Conservation (phyloP, 495 filamentous ascomycete species). For the Hypomontagnella submonticulosa region DNA sequence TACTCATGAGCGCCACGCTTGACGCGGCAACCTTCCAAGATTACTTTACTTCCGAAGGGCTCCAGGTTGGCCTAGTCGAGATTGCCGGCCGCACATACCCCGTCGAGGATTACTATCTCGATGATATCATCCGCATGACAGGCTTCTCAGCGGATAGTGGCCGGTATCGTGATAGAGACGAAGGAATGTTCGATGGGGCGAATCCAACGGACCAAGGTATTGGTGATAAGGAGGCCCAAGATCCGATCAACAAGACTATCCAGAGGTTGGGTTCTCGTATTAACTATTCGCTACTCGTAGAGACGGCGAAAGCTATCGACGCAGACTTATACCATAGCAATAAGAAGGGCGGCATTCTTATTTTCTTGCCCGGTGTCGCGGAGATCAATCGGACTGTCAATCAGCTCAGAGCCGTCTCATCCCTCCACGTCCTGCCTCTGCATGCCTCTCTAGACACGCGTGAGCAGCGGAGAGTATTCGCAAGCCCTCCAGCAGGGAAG, state of each 20-base stretch:
- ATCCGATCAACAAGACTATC: constrained; percentile 72
- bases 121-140: constrained; percentile 85
- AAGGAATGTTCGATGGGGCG: constrained; percentile 50
- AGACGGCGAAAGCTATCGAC: constrained; percentile 83
- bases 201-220: constrained; percentile 16
- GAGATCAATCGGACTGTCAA: constrained; percentile 89
- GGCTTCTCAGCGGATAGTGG: constrained; percentile 67
- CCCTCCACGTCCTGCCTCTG: constrained; percentile 83
- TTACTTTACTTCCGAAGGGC: constrained; percentile 77
- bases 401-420: constrained; percentile 72
- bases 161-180: constrained; percentile 48
- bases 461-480: constrained; percentile 90
- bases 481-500: constrained; percentile 76
- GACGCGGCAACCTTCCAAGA: constrained; percentile 86
- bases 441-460: constrained; percentile 90
- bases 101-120: constrained; percentile 88
- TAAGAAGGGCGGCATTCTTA: constrained; percentile 84
- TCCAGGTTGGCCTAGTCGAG: constrained; percentile 78
- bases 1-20: constrained; percentile 98
- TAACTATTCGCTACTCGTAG: constrained; percentile 89
- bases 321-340: constrained; percentile 67
- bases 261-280: constrained; percentile 83
- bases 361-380: constrained; percentile 86
- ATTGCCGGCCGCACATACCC: constrained; percentile 92
- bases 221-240: constrained; percentile 40